Base-by-base conservation (phyloP, 2,329 filamentous ascomycete species). In the Cercospora sp. region DNA sequence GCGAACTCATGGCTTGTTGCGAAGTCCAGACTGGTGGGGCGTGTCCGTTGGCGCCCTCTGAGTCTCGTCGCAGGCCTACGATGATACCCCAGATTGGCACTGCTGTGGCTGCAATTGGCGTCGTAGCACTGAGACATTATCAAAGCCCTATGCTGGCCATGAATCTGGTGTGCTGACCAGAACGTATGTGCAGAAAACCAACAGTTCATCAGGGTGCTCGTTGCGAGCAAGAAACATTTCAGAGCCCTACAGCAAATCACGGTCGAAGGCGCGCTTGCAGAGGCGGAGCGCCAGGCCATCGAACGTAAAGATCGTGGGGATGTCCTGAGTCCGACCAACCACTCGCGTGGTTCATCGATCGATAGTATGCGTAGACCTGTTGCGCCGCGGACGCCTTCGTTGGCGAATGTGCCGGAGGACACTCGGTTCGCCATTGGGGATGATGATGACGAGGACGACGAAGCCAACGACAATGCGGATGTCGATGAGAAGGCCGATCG, bases 171-270 rank as follows among this genome's bases (percentile, higher is more conserved):
- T 13, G 20, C 62, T 64, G n/a, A 64, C 23, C 48, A 68, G 45
- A 61, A 71, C 45, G 13, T 23, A 45, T 48, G 45, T 28, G 51
- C 72, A 91, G 91, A 89, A 77, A 98, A 98, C 73, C 86, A 91
- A 3, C 89, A 92, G 64, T 87, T 98, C 60, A 84, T 97, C 13
- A 92, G 93, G 76, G 86, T 91, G 0, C 86, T 98, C 31, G 78
- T 97, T 60, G 90, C 90, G 71, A 93, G 93, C 68, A 89, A 88
- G 74, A 94, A 91, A 79, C 88, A 90, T 31, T 95, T 98, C 70
- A 92, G 96, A 77, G 91, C 91, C 1, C 81, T 98, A 45, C 88
- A 94, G 28, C 88, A 90, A 13, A 96, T 98, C 75, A 98, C 94
- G 0, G 84, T 98, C 0, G 94, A 98, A 77, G 95, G 91, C 74